Base-by-base conservation (phyloP, 306 rosid species). In the Cucurbita argyrosperma region DNA sequence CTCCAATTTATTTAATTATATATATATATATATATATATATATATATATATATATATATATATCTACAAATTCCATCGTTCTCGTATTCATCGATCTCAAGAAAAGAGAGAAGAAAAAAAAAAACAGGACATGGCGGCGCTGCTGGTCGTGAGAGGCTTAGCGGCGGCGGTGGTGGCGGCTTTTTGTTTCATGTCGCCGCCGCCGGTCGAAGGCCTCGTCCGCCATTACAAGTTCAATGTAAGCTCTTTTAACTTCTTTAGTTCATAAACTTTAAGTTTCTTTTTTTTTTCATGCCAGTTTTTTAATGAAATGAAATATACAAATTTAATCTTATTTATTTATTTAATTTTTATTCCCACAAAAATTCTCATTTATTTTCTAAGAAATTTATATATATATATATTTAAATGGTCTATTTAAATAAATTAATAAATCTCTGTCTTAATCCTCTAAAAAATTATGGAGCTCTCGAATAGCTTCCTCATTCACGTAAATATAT, bases 171-270 rank as follows among this genome's bases (percentile, higher is more conserved):
- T 65, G 15, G 8, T 5, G 51, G 71, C 23, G 35, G 71, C 10
- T 65, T 65, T 19, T 65, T 65, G 71, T 65, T 65, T 65, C 51
- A n/a, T 80, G 45, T 67, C 16, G 76, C 82, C 79, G 13, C 77
- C 75, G 47, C 66, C 79, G 3, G 88, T 75, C 21, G 84, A 82
- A 75, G 76, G 88, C 77, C 71, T 82, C 71, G 84, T 79, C 46
- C 77, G 88, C 8, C 88, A 82, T 54, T 85, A 85, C 65, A 85
- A 85, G 72, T 85, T 85, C 56, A 82, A 85, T 37, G 88, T 85
- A 77, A 71, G 85, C 61, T 40, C 18, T 6, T 26, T 5, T 19
- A 43, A 43, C 16, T 51, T 38, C 18, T n/a, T 46, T 16, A 8
- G 21, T 37, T 21, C n/a, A 35, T 61, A 11, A 10, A 8, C 12